Conservation (phyloP, 2,329 filamentous ascomycete species). For the Xylariaceae sp. region DNA sequence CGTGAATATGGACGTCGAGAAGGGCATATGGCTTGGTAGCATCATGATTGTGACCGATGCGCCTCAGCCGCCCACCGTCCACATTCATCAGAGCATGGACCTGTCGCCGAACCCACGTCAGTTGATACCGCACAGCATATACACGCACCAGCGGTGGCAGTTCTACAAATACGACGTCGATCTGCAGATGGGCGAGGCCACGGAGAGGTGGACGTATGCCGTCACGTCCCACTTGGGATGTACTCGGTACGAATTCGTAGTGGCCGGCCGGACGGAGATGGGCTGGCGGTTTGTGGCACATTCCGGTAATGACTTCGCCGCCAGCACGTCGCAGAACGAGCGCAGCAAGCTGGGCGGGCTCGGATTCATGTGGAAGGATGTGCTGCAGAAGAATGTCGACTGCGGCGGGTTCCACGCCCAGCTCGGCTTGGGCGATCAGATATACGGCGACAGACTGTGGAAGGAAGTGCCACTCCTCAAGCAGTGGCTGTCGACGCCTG, state of each 20-base stretch:
- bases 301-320: slow-evolving; percentile 91
- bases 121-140: slow-evolving; percentile 74
- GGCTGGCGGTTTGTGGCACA: slow-evolving; percentile 96
- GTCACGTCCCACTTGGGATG: slow-evolving; percentile 95
- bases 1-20: slow-evolving; percentile 93
- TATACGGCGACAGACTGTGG: slow-evolving; percentile 93
- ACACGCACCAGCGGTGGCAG: slow-evolving; percentile 85
- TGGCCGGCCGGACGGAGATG: slow-evolving; percentile 82
- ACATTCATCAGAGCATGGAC: slow-evolving; percentile 85
- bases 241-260: slow-evolving; percentile 95
- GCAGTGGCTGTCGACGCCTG: slow-evolving; percentile 91
- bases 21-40: slow-evolving; percentile 84
- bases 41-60: slow-evolving; percentile 90
- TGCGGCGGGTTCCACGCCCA: slow-evolving; percentile 95
- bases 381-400: slow-evolving; percentile 93
- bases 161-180: slow-evolving; percentile 96
- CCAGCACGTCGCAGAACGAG: slow-evolving; percentile 81
- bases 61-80: slow-evolving; percentile 89
- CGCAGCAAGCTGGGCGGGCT: slow-evolving; percentile 80
- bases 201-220: slow-evolving; percentile 92
- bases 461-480: slow-evolving; percentile 89
- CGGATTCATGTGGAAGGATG: slow-evolving; percentile 98
- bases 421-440: slow-evolving; percentile 85
- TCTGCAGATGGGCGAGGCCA: slow-evolving; percentile 80
- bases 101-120: slow-evolving; percentile 90